Conservation (phyloP, 495 filamentous ascomycete species). For the Penicillium pulvis region DNA sequence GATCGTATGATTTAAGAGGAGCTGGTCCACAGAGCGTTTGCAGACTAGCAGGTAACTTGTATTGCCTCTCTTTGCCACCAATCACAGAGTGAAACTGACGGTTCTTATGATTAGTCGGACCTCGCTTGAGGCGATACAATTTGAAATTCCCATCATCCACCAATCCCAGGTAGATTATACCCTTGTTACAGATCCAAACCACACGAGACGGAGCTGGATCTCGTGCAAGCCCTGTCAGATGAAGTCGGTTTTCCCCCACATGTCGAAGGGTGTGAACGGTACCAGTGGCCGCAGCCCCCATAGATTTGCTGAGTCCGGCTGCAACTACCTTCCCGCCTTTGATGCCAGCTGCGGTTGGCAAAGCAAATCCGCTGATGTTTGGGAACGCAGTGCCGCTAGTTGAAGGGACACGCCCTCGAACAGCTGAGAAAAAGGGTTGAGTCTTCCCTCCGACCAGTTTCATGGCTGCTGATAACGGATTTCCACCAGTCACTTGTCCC, state of each 20-base stretch:
- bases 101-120: slow-evolving; percentile 39
- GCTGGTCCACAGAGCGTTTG: slow-evolving; percentile 41
- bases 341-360: slow-evolving; percentile 66
- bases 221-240: slow-evolving; percentile 60
- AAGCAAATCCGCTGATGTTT: slow-evolving; percentile 47
- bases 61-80: slow-evolving; percentile 63
- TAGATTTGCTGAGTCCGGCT: slow-evolving; percentile 78
- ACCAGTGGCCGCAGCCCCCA: slow-evolving; percentile 77
- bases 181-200: slow-evolving; percentile 42
- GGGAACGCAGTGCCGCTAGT: slow-evolving; percentile 49
- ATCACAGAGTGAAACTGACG: slow-evolving; percentile 54
- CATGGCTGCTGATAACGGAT: slow-evolving; percentile 65
- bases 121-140: slow-evolving; percentile 64
- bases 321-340: slow-evolving; percentile 79
- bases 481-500: slow-evolving; percentile 57
- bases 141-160: slow-evolving; percentile 54
- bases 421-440: slow-evolving; percentile 59
- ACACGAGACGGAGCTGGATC: slow-evolving; percentile 46
- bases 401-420: slow-evolving; percentile 52
- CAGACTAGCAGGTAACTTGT: slow-evolving; percentile 56
- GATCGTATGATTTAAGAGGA: slow-evolving; percentile 31
- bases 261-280: slow-evolving; percentile 80
- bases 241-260: slow-evolving; percentile 79
- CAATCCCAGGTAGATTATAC: slow-evolving; percentile 39
- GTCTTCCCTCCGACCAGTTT: slow-evolving; percentile 57